Percentiles rank a stretch among this genome's conserved stretches.
These are phyloP conservation scores for Apiosordaria backusii DNA, from an alignment of 495 filamentous ascomycete species.

Conservation along the genomic window DNA sequence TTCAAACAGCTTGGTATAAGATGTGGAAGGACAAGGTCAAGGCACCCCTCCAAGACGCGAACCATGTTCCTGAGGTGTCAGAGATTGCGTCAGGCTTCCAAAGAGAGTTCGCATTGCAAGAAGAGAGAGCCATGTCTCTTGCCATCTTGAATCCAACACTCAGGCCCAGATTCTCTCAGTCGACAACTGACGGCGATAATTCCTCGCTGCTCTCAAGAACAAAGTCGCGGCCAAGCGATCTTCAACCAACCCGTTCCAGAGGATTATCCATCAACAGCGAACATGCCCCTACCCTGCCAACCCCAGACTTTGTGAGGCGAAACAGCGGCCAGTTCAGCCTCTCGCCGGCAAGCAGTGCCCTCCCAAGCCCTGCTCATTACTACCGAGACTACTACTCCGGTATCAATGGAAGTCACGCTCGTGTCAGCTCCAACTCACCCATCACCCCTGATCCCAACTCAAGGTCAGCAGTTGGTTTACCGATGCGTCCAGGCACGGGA, in stretches of 20 bases:
- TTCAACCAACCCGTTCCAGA: constrained; percentile 40
- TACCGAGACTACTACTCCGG: constrained; percentile 49
- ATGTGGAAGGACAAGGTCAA: constrained; percentile 78
- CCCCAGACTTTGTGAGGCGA: constrained; percentile 53
- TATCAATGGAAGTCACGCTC: constrained; percentile 31
- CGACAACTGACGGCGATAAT: constrained; percentile 46
- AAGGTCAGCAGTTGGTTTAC: constrained; percentile 29
- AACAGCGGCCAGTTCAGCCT: constrained; percentile 54
- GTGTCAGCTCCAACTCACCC: constrained; percentile 38
- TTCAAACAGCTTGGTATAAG: constrained; percentile 75
- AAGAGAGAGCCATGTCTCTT: constrained; percentile 49
- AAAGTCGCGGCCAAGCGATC: constrained; percentile 38
- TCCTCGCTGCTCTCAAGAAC: constrained; percentile 37
- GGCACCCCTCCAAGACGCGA: constrained; percentile 61
- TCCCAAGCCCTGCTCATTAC: constrained; percentile 49
- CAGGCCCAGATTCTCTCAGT: constrained; percentile 43
- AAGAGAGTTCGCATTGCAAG: constrained; percentile 62
- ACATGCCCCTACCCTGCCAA: constrained; percentile 57
- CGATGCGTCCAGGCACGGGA: constrained; percentile 48
- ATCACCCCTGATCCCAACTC: constrained; percentile 42
- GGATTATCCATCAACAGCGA: constrained; percentile 63
- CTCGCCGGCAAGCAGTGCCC: constrained; percentile 45
- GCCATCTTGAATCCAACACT: constrained; percentile 47
- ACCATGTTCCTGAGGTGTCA: constrained; percentile 59
- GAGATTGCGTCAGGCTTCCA: constrained; percentile 69